A percentile compares a stretch with the other conserved stretches of the same genome.
Conservation (phyloP, 1,139 yeast genomes). For the Zygotorulaspora mrakii region DNA sequence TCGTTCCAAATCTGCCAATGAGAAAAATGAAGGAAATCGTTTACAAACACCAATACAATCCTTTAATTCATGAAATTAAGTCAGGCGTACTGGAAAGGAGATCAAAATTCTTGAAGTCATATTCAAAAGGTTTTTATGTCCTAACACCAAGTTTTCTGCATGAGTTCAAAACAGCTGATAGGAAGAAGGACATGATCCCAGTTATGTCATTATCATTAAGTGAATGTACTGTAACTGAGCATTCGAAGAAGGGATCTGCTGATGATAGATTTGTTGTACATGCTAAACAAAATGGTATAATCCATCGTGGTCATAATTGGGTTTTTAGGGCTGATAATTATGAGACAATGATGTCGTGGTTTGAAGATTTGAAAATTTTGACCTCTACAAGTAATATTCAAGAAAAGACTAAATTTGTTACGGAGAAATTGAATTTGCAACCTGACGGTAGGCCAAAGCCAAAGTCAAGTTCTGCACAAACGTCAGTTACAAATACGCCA, state of each 20-base stretch:
- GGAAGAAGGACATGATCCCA: slow-evolving; percentile 81
- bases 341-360: slow-evolving; percentile 80
- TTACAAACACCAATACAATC: slow-evolving; percentile 67
- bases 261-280: slow-evolving; percentile 77
- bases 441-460: slow-evolving; percentile 19
- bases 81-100: slow-evolving; percentile 85
- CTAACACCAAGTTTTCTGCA: slow-evolving; percentile 84
- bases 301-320: slow-evolving; percentile 84
- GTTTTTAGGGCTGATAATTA: slow-evolving; percentile 84
- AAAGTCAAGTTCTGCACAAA: slow-evolving; percentile 3
- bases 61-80: slow-evolving; percentile 66
- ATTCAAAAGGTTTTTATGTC: slow-evolving; percentile 87
- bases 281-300: slow-evolving; percentile 65
- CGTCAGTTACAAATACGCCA: slow-evolving; percentile 8
- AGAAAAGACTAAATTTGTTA: slow-evolving; percentile 30
- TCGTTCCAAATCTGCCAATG: slow-evolving; percentile 68
- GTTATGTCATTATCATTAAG: slow-evolving; percentile 79
- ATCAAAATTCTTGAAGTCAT: slow-evolving; percentile 84
- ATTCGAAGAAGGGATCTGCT: slow-evolving; percentile 67
- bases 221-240: slow-evolving; percentile 79
- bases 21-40: slow-evolving; percentile 59
- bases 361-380: slow-evolving; percentile 63
- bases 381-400: slow-evolving; percentile 36
- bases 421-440: slow-evolving; percentile 24
- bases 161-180: slow-evolving; percentile 81